Evolutionary conservation across 179 eudicot genomes (phyloP), one percentile per base, ranked within the genome.

Genomic region (Silene vulgaris): DNA sequence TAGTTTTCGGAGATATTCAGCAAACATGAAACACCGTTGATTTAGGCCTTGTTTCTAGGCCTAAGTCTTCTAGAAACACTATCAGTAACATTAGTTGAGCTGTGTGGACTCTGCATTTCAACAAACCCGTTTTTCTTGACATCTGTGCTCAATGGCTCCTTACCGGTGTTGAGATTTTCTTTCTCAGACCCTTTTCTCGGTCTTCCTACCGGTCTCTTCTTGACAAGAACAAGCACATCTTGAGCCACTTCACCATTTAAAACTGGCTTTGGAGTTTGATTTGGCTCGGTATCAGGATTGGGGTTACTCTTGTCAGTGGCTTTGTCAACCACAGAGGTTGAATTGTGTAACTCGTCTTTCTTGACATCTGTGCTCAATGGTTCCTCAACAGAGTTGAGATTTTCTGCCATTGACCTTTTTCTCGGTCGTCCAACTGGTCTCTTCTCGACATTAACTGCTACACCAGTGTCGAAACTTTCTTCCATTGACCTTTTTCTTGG

Each of bases 1-100:
- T 59, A 35, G 17, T 0, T 17, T 40, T 17, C 35, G 59, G 64
- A 72, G 48, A 52, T 45, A 32, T 17, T 79, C 65, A 29, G 74
- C 81, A 8, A 26, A 23, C n/a, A n/a, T n/a, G n/a, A n/a, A n/a
- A n/a, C 61, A 30, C 63, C 63, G 29, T 1, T 37, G 54, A 32
- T 75, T 79, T 20, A 64, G 9, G 66, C 26, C 5, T 8, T 23
- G 65, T 72, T 87, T 81, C 93, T 85, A 64, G 81, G 79, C 81
- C 93, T 85, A 43, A 88, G 76, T 76, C 89, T 86, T 76, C 84
- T 77, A 35, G 80, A 88, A 69, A 83, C 79, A 80, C 88, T 86
- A 78, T 87, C 89, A 54, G 74, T 77, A 62, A 8, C 26, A 9
- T 65, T 37, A 37, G 40, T 54, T 17, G 60, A 76, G 62, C 29